Conservation (phyloP, 192 early-diverging fungal species). For the Coemansia biformis region DNA sequence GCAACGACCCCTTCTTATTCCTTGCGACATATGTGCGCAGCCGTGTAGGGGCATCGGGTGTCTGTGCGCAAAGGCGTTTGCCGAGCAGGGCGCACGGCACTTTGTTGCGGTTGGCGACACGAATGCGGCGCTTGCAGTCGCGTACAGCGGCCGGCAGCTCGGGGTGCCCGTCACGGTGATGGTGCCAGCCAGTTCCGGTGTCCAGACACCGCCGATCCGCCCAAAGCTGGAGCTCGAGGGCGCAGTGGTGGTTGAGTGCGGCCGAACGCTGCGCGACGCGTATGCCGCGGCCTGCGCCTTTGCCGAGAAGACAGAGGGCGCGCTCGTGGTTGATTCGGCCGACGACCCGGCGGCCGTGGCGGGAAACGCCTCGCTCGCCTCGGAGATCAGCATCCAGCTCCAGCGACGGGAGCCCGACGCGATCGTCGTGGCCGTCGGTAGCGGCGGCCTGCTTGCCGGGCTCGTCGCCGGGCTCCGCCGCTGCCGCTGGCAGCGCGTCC, state of each 20-base stretch:
- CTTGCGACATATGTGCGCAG: too few species aligned
- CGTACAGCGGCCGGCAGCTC: conserved; percentile 61
- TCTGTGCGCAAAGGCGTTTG: conserved; percentile 53
- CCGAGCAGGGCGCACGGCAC: conserved; percentile 44
- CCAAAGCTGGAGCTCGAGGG: conserved; percentile 60
- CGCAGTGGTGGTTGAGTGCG: conserved; percentile 42
- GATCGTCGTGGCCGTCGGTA: conserved; percentile 62
- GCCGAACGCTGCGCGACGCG: conserved; percentile 29
- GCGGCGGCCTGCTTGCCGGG: conserved; percentile 66
- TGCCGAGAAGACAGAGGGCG: conserved; percentile 21
- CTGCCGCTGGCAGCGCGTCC: conserved; percentile 61
- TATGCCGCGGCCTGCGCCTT: conserved; percentile 26
- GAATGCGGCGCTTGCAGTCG: conserved; percentile 63
- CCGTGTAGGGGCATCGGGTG: conserved; percentile 64
- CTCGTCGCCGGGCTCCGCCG: conserved; percentile 59
- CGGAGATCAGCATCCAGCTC: conserved; percentile 62
- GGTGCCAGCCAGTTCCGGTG: conserved; percentile 54
- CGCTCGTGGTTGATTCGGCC: conserved; percentile 38
- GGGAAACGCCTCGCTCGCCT: conserved; percentile 57
- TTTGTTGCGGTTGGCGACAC: conserved; percentile 58
- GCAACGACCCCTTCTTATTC: too few species aligned
- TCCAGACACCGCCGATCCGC: conserved; percentile 43
- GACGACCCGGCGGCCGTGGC: conserved; percentile 57
- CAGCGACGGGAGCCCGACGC: conserved; percentile 55
- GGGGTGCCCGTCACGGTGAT: conserved; percentile 55